phyloP scores from a whole-genome alignment of 2,329 filamentous ascomycete species.

The Diaporthe sp. region DNA sequence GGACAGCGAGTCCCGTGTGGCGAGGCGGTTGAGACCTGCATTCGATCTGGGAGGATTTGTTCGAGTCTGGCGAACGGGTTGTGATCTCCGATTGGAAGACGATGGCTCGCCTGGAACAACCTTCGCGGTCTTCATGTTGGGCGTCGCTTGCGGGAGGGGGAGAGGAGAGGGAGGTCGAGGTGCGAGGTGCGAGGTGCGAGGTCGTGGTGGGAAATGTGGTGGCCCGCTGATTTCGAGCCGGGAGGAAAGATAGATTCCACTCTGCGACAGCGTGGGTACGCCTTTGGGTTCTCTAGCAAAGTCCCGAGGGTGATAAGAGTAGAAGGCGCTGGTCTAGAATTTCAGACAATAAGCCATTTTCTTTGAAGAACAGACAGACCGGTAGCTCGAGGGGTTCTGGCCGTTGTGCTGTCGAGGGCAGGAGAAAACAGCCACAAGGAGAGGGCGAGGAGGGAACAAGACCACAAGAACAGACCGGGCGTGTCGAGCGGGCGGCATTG shows the following conservation, averaged over 20 bases:
- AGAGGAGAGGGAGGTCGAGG: neutral
- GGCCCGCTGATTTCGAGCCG: slow-evolving; percentile 17
- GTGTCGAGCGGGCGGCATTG: slow-evolving; percentile 33
- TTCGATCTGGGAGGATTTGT: slow-evolving; percentile 71
- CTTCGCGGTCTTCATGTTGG: slow-evolving; percentile 67
- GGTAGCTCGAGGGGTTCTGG: slow-evolving; percentile 15
- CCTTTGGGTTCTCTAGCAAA: slow-evolving; percentile 10
- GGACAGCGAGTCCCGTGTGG: slow-evolving; percentile 57
- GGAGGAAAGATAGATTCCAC: slow-evolving; percentile 23
- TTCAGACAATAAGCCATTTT: slow-evolving; percentile 27
- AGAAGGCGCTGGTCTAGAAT: neutral
- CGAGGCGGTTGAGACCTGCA: slow-evolving; percentile 56
- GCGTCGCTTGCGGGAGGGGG: slow-evolving; percentile 26
- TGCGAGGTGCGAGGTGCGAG: slow-evolving; percentile 33
- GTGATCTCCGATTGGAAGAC: slow-evolving; percentile 66
- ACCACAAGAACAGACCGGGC: neutral
- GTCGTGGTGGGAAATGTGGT: slow-evolving; percentile 7
- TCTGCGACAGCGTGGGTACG: slow-evolving; percentile 17
- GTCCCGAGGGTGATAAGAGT: neutral
- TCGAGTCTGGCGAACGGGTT: slow-evolving; percentile 73
- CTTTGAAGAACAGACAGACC: neutral
- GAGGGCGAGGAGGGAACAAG: slow-evolving; percentile 21
- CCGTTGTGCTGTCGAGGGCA: slow-evolving; percentile 16
- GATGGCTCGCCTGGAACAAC: slow-evolving; percentile 51
- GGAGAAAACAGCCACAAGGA: slow-evolving; percentile 23